Base-by-base conservation (phyloP, 1,284 basidiomycete genomes). In the Malassezia obtusa region DNA sequence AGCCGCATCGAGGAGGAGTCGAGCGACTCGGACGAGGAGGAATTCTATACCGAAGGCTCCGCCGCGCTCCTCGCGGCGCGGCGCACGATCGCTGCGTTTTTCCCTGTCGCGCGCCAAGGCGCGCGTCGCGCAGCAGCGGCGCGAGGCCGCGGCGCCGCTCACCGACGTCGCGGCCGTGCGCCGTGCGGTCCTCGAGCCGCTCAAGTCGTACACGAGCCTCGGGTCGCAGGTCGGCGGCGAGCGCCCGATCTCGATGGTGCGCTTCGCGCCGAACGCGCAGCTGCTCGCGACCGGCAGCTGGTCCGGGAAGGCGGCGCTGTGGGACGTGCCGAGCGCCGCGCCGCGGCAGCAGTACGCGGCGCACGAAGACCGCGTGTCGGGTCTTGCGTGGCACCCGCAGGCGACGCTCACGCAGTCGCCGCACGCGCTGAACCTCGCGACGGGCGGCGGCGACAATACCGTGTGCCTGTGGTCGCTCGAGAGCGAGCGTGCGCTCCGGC, bases 191-290 rank as follows among this genome's bases (percentile, higher is more conserved):
- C 95, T 89, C 66, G 79, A 81, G 1, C 84, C 91, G 61, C 83
- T 98, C 58, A 91, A 94, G 78, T 88, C 83, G 71, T 91, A 86
- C 74, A 81, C 84, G 43, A 92, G 89, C 65, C 81, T 96, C 40
- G 94, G 94, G 24, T 95, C 92, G 0, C 94, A 98, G 79, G 89
- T 96, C 63, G 92, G 90, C 46, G 94, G 95, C 71, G 89, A 94
- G 60, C 81, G 94, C 45, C 90, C 92, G 1, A 82, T 98, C 58
- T 87, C 89, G 1, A 84, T 88, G 76, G 87, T 95, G 26, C 84
- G 94, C 22, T 98, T 98, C 75, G 84, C 92, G 1, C 94, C 94
- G 4, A 86, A 95, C 72, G 86, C 85, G 62, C 76, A 86, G 68
- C 80, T 87, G 40, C 79, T 98, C 25, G 87, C 89, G 1, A 94